phyloP scores from a whole-genome alignment of 352 stramenopile genomes.

The Globisporangium abappressorium region DNA sequence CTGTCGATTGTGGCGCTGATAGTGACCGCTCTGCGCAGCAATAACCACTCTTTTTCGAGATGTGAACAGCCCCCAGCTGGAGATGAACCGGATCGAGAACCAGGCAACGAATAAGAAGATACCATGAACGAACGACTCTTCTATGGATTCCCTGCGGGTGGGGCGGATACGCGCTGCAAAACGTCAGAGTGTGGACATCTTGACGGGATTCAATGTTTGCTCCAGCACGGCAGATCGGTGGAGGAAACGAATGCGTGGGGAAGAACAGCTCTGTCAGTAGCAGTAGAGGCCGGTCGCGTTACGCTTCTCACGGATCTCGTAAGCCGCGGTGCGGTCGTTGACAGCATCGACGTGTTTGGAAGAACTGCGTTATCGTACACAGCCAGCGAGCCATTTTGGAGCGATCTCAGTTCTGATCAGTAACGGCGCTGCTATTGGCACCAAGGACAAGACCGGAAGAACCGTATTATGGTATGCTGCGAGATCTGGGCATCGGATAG shows the following conservation, averaged over 20 bases:
- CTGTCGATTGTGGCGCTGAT: background rate
- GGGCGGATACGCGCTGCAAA: background rate
- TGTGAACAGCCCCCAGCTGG: background rate
- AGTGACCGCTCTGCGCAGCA: background rate
- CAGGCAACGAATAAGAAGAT: background rate
- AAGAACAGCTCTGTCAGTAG: background rate
- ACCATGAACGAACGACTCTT: background rate
- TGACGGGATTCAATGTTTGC: background rate
- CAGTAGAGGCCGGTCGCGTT: background rate
- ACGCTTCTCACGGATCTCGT: background rate
- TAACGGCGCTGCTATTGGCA: background rate
- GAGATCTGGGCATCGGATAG: background rate
- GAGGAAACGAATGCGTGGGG: background rate
- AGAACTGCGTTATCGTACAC: background rate
- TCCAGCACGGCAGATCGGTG: background rate
- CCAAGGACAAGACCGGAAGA: background rate
- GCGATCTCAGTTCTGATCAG: background rate
- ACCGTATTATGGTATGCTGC: background rate
- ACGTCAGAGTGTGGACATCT: background rate
- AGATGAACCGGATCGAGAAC: background rate
- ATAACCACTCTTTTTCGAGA: background rate
- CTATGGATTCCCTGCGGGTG: background rate
- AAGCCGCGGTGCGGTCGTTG: background rate
- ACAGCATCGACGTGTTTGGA: background rate
- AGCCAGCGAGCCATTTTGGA: background rate